Evolutionary conservation across 2,329 filamentous ascomycete species (phyloP), one percentile per base, ranked within the genome.

Genomic region (Fragosphaeria purpurea): DNA sequence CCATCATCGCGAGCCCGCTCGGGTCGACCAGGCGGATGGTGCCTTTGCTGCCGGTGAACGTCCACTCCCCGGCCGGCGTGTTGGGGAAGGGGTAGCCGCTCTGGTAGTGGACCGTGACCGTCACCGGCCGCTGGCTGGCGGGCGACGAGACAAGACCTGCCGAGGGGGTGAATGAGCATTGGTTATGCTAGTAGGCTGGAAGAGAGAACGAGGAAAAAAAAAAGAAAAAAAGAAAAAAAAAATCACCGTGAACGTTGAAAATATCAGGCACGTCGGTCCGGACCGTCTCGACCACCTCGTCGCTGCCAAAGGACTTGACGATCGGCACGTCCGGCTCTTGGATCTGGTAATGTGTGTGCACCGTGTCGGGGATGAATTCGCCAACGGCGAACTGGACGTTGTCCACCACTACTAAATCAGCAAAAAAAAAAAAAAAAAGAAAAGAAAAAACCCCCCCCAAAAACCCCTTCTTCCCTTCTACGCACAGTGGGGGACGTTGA

Each of bases 11-110:
- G 35, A 37, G 7, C 7, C 35, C 35, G 7, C 7, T 11, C 35
- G 35, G 35, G 35, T 37, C 35, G 7, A 37, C 35, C 35, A 37
- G 35, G 11, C 35, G 35, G 35, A 37, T 37, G 7, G 7, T 37
- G 35, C 35, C 35, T 7, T 11, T 11, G 35, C 35, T 37, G 7
- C 35, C 35, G 7, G 35, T 37, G 7, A 37, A 37, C 35, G 35
- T 37, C 35, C 35, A 37, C 35, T 37, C 35, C 35, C 7, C 7
- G 7, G 11, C 35, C 35, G 35, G 35, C 11, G 22, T 22, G 0
- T 65, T 70, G 0, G 69, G 69, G 58, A 78, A 77, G 0, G 70
- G 66, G 13, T 68, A 66, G 0, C 76, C 75, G 11, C 69, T 68
- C 3, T 73, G 70, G 55, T 73, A 69, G 5, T 68, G 67, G n/a